Base-by-base conservation (phyloP, 495 filamentous ascomycete species). In the Lasiosphaeria miniovina region DNA sequence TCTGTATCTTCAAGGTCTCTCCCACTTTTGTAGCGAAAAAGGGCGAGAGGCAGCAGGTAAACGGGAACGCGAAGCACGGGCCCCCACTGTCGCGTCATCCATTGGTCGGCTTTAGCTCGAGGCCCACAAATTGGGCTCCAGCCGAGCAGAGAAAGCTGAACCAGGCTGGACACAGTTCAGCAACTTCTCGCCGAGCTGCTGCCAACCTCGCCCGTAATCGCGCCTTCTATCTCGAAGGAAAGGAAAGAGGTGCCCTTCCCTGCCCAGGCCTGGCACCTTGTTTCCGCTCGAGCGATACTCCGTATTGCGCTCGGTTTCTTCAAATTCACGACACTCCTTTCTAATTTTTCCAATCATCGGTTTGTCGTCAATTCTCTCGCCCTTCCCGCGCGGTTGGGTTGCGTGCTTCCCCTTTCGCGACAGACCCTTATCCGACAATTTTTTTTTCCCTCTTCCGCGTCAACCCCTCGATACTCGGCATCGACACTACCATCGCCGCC, bases 401-500 rank as follows among this genome's bases (percentile, higher is more conserved):
- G 33, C 50, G 33, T 36, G 31, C 12, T 34, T 34, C 34, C 52
- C 32, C 50, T 52, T 24, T 32, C 49, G 36, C 36, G 36, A 41
- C 35, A 17, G 11, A 3, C 12, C 36, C 14, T 38, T 17, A 0
- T 15, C 52, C 14, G 5, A n/a, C 8, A 4, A 7, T 55, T 35
- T 11, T 46, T 55, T 34, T 49, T 45, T 15, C 33, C 6, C 6
- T 32, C 11, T 57, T 24, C 6, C 17, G 9, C 31, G 24, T 52
- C 15, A 4, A 7, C 14, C 10, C 54, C 6, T 49, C 46, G 5
- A 49, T 4, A 34, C 11, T 50, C 45, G 40, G 15, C 53, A 45
- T 52, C 36, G 46, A 49, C 48, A 56, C 43, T 24, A 38, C 38
- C 55, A 12, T 56, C 52, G 53, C 52, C 60, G 78, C 61, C 72